phyloP scores from a whole-genome alignment of 139 green algal genomes.

The Chlorella sp. region DNA sequence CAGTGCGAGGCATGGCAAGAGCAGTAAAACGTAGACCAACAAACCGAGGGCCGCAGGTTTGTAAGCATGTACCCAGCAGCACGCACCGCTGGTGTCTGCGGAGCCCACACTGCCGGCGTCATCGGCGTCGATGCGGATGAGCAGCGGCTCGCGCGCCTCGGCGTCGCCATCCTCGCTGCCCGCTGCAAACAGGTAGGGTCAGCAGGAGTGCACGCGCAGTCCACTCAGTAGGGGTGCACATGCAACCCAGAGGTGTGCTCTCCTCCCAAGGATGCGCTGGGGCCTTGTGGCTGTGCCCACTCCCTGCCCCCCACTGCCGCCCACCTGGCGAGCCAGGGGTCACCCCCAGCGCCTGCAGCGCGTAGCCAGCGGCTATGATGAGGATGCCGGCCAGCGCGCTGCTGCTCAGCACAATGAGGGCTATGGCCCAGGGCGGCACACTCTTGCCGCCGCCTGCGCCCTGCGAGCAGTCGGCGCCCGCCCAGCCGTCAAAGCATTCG shows the following conservation, averaged over 20 bases:
- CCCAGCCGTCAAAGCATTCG: constrained; percentile 70
- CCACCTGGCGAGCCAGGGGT: neutral
- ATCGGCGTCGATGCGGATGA: constrained; percentile 54
- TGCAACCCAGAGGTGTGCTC: too few relatives aligned
- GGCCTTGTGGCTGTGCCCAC: too few relatives aligned
- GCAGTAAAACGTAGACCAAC: too few relatives aligned
- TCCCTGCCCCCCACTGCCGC: neutral
- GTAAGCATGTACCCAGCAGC: neutral
- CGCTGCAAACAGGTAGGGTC: neutral
- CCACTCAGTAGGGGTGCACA: neutral
- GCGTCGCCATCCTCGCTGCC: constrained; percentile 35
- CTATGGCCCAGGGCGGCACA: constrained; percentile 56
- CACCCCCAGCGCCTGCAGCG: constrained; percentile 24
- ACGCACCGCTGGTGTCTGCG: constrained; percentile 31
- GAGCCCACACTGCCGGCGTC: constrained; percentile 58
- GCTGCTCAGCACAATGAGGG: constrained; percentile 61
- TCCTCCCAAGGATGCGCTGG: too few relatives aligned
- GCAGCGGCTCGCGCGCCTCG: constrained; percentile 47
- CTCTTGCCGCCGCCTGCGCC: neutral
- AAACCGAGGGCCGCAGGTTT: too few relatives aligned
- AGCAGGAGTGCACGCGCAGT: neutral
- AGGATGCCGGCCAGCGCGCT: constrained; percentile 41
- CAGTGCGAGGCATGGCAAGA: too few relatives aligned
- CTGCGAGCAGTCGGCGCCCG: constrained; percentile 57
- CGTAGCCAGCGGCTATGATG: constrained; percentile 31